Percentiles rank a stretch among this genome's conserved stretches.
phyloP scores from a whole-genome alignment of 306 rosid species.

The Vachellia pachyceras region DNA sequence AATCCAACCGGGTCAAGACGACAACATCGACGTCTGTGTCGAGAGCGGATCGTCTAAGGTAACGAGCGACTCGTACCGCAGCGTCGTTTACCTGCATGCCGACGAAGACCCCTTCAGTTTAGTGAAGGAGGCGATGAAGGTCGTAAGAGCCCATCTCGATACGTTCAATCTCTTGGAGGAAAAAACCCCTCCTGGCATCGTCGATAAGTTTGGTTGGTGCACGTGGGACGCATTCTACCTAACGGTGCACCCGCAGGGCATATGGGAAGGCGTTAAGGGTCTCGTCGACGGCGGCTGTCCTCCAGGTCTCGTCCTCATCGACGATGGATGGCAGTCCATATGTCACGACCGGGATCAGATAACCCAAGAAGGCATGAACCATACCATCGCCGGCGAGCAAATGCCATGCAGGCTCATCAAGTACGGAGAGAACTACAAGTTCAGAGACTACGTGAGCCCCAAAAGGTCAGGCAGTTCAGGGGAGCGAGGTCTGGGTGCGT shows the following conservation, averaged over 20 bases:
- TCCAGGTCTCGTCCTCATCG: slow-evolving; percentile 78
- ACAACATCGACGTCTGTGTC: slow-evolving; percentile 66
- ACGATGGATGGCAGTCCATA: slow-evolving; percentile 95
- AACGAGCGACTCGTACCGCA: slow-evolving; percentile 25
- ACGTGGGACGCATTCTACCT: slow-evolving; percentile 98
- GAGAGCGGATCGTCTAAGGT: slow-evolving; percentile 77
- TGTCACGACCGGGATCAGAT: slow-evolving; percentile 69
- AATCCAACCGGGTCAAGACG: slow-evolving; percentile 54
- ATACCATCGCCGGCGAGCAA: slow-evolving; percentile 78
- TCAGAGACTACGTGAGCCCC: slow-evolving; percentile 58
- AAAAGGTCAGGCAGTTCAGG: background rate
- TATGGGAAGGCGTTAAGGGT: slow-evolving; percentile 65
- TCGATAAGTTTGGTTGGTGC: slow-evolving; percentile 95
- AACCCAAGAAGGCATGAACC: slow-evolving; percentile 72
- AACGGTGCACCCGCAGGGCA: slow-evolving; percentile 78
- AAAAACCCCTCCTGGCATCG: slow-evolving; percentile 76
- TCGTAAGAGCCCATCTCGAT: slow-evolving; percentile 61
- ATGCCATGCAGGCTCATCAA: slow-evolving; percentile 89
- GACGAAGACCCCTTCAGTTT: slow-evolving; percentile 63
- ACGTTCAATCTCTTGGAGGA: slow-evolving; percentile 77
- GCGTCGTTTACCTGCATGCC: slow-evolving; percentile 69
- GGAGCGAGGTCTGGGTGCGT: slow-evolving; percentile 67
- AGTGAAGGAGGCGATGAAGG: slow-evolving; percentile 75
- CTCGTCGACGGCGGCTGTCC: slow-evolving; percentile 85
- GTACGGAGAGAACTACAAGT: slow-evolving; percentile 75